Evolutionary conservation across 2,329 filamentous ascomycete species (phyloP), one percentile per base, ranked within the genome.

Genomic region (Xylariomycetidae sp.): DNA sequence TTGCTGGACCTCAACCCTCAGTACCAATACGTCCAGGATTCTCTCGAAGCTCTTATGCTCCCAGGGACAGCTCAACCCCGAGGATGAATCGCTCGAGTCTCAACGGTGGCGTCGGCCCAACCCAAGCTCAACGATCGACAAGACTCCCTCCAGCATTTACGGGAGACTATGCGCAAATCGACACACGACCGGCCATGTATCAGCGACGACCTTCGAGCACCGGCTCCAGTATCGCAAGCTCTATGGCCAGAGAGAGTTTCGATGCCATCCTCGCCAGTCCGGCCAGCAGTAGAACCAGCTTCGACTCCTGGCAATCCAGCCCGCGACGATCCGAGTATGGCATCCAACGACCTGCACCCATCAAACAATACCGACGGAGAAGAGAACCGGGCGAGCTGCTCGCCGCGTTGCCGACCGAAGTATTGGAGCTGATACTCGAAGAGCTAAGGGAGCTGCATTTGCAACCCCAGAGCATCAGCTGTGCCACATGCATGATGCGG

Each of bases 401-500:
- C 38, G 62, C 62, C n/a, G 63, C 62, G 14, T 45, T 82, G 12
- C 76, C 77, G 0, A 67, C 68, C n/a, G 75, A 80, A 48, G 72
- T 82, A 2, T 53, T 82, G 28, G 64, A 70, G 32, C 56, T 75
- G 20, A 71, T 81, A n/a, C 48, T 81, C 20, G 64, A 64, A 25
- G 65, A 71, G 34, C 56, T 82, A 13, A 72, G 67, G 48, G 58
- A 62, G 23, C 51, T 67, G 11, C 78, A 82, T 48, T 49, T 80
- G 10, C 56, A 53, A 6, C 49, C 56, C 11, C 57, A 58, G 3
- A 72, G 67, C 42, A 56, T 58, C 20, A 78, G 74, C 53, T 82
- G 78, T 49, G 67, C 75, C 12, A 81, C 78, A 13, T 82, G 78
- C 53, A 80, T 74, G 72, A 78, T 79, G 73, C 66, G 78, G 30